phyloP scores from a whole-genome alignment of 345 rosid species.

The Eucalyptus curtisii region DNA sequence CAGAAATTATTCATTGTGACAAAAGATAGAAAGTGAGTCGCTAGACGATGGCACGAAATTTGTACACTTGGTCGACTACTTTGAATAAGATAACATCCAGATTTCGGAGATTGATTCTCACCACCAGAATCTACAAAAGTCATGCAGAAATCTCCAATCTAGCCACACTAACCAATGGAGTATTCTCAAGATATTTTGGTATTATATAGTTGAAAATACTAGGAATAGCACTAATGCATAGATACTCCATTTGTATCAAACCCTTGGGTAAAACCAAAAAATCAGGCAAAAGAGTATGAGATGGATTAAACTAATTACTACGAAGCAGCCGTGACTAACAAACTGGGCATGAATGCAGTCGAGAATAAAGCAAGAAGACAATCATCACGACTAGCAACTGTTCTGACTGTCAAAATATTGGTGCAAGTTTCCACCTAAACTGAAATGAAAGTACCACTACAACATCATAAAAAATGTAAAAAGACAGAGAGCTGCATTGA shows the following conservation, averaged over 20 bases:
- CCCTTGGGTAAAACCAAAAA: neutral
- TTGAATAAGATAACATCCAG: neutral
- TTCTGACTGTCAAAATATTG: neutral
- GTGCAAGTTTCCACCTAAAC: neutral
- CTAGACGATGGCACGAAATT: neutral
- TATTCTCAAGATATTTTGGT: neutral
- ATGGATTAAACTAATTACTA: neutral
- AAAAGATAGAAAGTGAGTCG: neutral
- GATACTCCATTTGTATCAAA: neutral
- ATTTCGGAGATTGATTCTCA: neutral
- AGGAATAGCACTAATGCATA: neutral
- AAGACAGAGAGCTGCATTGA: neutral
- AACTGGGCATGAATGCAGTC: neutral
- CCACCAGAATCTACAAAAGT: neutral
- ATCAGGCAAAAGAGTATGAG: neutral
- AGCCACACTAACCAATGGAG: neutral
- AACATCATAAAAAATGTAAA: neutral
- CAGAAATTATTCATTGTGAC: neutral
- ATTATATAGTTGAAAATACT: neutral
- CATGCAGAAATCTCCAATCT: neutral
- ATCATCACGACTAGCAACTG: neutral
- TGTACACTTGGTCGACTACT: neutral
- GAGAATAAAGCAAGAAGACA: neutral
- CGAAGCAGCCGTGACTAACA: neutral
- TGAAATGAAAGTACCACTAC: neutral